Conservation (phyloP, 2,329 filamentous ascomycete species). For the Beauveria sp. region DNA sequence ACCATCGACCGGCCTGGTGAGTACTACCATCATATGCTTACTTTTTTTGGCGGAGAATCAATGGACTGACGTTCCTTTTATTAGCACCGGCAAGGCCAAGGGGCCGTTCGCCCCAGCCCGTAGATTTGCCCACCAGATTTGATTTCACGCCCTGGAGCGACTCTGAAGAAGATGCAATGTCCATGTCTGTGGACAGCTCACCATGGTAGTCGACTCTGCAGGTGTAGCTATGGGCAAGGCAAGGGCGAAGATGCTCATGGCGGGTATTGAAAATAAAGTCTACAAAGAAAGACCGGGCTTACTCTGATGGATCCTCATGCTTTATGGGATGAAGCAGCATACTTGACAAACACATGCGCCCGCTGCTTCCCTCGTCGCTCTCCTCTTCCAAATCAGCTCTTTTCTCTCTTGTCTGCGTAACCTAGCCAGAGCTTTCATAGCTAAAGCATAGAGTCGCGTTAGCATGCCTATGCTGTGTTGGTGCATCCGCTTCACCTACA, state of each 20-base stretch:
- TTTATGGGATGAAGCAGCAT: slow-evolving; percentile 81
- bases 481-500: slow-evolving; percentile 20
- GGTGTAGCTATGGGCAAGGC: no score
- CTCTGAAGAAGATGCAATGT: not conserved
- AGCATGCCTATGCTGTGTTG: not conserved
- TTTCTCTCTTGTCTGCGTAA: slow-evolving; percentile 45
- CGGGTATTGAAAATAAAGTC: not conserved
- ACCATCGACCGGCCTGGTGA: not conserved
- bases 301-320: slow-evolving; percentile 44
- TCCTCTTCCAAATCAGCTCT: slow-evolving; percentile 38
- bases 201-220: not conserved
- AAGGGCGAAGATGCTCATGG: no score
- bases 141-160: not conserved
- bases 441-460: slow-evolving; percentile 20
- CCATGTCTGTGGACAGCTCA: not conserved
- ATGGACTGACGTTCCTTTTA: not conserved
- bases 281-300: not conserved
- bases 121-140: not conserved
- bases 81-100: not conserved
- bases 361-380: slow-evolving; percentile 36
- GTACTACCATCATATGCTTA: not conserved
- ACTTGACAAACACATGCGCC: slow-evolving; percentile 65
- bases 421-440: slow-evolving; percentile 74
- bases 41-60: not conserved
- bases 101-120: not conserved